Conservation (phyloP, 148 eudicot species). For the Silene conica region DNA sequence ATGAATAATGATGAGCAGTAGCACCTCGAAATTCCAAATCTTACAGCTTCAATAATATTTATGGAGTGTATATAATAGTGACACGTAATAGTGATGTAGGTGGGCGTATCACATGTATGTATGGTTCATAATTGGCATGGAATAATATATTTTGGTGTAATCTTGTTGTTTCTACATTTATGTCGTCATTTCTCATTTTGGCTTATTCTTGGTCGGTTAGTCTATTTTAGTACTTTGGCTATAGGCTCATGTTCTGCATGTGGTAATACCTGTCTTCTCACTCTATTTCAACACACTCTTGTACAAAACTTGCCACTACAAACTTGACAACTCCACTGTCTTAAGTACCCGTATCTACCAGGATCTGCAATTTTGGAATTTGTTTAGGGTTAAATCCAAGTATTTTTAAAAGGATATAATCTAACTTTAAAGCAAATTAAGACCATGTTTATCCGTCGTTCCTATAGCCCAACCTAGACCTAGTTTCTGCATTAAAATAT, state of each 20-base stretch:
- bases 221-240: not conserved
- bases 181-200: not conserved
- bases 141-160: not conserved
- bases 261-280: not conserved
- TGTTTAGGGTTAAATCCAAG: too few relatives aligned
- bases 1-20: too few relatives aligned
- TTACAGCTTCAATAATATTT: not conserved
- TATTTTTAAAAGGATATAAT: too few relatives aligned
- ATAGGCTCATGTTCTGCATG: not conserved
- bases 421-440: too few relatives aligned
- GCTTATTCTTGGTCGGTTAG: not conserved
- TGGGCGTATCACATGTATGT: not conserved
- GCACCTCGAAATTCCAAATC: not conserved
- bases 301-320: not conserved
- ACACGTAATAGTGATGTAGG: not conserved
- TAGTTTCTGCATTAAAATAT: too few relatives aligned
- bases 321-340: not conserved
- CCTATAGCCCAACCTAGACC: too few relatives aligned
- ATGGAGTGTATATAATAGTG: not conserved
- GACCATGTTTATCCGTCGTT: too few relatives aligned
- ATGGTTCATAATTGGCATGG: not conserved
- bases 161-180: not conserved
- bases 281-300: not conserved
- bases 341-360: too few relatives aligned
- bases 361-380: too few relatives aligned